phyloP scores from a whole-genome alignment of 345 rosid genomes.

The Litchi chinensis region DNA sequence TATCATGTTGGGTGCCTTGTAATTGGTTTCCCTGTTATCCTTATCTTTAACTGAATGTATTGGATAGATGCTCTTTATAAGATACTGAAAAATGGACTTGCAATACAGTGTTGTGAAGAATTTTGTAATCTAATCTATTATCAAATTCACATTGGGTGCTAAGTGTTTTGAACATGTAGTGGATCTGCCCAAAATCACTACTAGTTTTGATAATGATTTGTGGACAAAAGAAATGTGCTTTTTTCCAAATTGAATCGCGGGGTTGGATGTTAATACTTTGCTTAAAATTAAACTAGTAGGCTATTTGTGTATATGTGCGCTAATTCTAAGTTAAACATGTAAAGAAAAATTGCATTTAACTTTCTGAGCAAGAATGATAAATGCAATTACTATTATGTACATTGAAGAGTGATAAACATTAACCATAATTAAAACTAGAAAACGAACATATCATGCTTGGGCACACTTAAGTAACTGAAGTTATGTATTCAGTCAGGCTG shows the following conservation, averaged over 20 bases:
- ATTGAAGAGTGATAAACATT: neutral
- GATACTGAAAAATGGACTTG: neutral
- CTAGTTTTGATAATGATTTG: neutral
- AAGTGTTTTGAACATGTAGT: neutral
- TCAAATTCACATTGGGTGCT: neutral
- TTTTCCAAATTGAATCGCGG: neutral
- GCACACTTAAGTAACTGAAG: neutral
- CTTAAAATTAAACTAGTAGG: neutral
- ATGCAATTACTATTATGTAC: neutral
- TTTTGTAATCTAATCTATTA: too few species aligned
- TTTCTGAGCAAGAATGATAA: neutral
- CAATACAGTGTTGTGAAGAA: neutral
- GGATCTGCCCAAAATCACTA: neutral
- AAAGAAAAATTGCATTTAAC: neutral
- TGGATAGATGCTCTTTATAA: neutral
- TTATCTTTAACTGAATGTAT: neutral
- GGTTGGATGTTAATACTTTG: neutral
- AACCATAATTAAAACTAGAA: neutral
- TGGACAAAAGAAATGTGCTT: neutral
- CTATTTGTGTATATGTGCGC: neutral
- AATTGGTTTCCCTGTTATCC: neutral
- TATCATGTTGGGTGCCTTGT: slow-evolving; percentile 1
- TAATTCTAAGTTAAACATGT: neutral
- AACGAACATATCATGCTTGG: neutral
- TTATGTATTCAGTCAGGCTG: neutral